Evolutionary conservation across 768 basidiomycete genomes (phyloP), one percentile per base, ranked within the genome.

Genomic region (Cytidiella melzeri): DNA sequence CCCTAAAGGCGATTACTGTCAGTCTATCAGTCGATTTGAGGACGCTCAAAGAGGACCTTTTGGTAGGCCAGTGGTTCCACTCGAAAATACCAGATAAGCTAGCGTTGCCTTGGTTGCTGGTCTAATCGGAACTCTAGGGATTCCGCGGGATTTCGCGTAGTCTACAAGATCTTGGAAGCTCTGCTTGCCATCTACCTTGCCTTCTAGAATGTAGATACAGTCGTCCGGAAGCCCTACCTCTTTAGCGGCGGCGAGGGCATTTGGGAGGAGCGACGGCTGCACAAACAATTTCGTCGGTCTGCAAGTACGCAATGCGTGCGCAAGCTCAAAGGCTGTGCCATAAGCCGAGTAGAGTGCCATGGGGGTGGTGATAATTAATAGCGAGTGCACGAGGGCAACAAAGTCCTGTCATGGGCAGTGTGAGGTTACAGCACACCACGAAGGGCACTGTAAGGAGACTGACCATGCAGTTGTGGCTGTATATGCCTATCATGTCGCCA

Each of bases 61-160:
- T 0, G 87, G 84, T 3, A 81, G 66, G 0, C 87, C 87, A 51
- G 75, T 87, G 0, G 87, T 89, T 20, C 87, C 87, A 56, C 87
- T 88, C 0, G 87, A 89, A 59, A 86, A 87, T 0, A 83, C 68
- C 3, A 89, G 67, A 60, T 88, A 86, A 1, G 83, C 86, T 1
- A 87, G 64, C 0, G 81, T 84, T 51, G 81, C 67, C 25, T 66
- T 69, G 15, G 55, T 65, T 0, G 76, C 83, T 0, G 71, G 67
- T 37, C 69, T 71, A 26, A 79, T 63, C 1, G 68, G 66, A 1
- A 76, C 57, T 1, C 69, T 60, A 6, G 76, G 70, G 1, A 75
- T 56, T 0, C 66, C 64, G 19, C 67, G 69, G 10, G 51, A 54
- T 37, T 64, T 66, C 23, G 71, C 72, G 9, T 62, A 55, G 5